Base-by-base conservation (phyloP, 2,329 filamentous ascomycete species). In the Calonectria hawksworthii region DNA sequence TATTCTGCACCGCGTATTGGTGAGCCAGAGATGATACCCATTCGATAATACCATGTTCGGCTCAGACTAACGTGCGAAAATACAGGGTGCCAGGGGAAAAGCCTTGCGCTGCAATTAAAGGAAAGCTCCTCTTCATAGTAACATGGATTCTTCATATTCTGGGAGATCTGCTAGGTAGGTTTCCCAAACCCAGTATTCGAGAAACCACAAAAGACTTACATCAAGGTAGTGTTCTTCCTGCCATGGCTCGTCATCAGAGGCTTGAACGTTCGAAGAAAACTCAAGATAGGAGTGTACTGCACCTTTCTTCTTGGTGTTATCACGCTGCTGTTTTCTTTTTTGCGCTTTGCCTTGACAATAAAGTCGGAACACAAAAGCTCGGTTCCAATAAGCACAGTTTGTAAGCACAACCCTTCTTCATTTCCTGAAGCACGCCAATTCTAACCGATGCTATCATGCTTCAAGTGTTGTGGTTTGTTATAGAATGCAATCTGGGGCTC, bases 301-400 rank as follows among this genome's bases (percentile, higher is more conserved):
- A 72, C 76, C 26, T 80, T 80, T 21, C 68, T 79, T 1, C 69
- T 80, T 0, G 78, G 78, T 0, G 21, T 78, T 0, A 59, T 80
- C 18, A 77, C 79, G 2, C 72, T 80, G 8, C 65, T 74, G 2
- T 76, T 80, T 30, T 76, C 75, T 1, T 56, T 75, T 16, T 71
- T 77, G 1, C 77, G 78, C 0, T 80, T 80, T 28, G 21, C 75
- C 10, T 68, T 70, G 11, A 68, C 76, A 3, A 72, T 77, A 23
- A 59, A 72, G 2, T 54, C 68, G 8, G 11, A 28, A 21, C 1
- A 26, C 1, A 65, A 74, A 0, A 51, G 69, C 6, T 67, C 76
- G 5, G 21, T 66, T 2, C 73, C 78, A 1, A 80, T 80, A 5
- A 80, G 75, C 36, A 70, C 69, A 14, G 59, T 78, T 11, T 56